Evolutionary conservation across 2,329 filamentous ascomycete species (phyloP).

Genomic region (Trichophyton benhamiae): DNA sequence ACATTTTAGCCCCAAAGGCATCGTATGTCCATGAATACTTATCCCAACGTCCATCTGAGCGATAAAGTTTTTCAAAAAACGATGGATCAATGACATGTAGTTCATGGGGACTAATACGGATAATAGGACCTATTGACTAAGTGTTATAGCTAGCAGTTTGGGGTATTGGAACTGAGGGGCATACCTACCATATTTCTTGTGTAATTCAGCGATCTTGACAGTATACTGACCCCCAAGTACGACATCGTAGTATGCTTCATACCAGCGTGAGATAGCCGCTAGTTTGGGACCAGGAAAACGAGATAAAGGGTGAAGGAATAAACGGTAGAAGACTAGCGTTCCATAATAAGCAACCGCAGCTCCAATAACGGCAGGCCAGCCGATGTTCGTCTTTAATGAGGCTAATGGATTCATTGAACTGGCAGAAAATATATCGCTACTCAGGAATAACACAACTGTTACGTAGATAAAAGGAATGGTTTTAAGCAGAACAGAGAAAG

Average conservation of each 20-base stretch:
- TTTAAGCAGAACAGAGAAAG: too few species aligned
- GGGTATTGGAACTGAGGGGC: too few species aligned
- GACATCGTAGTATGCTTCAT: slow-evolving; percentile 22
- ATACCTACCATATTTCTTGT: slow-evolving; percentile 18
- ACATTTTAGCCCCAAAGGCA: neutral
- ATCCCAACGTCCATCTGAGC: neutral
- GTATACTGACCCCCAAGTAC: slow-evolving; percentile 16
- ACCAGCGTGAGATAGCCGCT: slow-evolving; percentile 18
- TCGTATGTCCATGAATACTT: neutral
- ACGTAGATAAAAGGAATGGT: too few species aligned
- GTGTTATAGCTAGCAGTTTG: neutral
- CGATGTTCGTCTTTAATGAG: neutral
- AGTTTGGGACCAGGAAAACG: slow-evolving; percentile 17
- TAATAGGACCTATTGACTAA: slow-evolving; percentile 13
- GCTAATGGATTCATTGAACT: too few species aligned
- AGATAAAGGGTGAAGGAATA: slow-evolving; percentile 12
- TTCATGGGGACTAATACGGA: slow-evolving; percentile 17
- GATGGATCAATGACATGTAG: slow-evolving; percentile 15
- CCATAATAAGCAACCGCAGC: neutral
- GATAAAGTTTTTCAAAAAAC: slow-evolving; percentile 5
- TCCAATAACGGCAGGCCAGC: neutral
- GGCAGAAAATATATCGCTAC: too few species aligned
- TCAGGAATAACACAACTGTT: too few species aligned
- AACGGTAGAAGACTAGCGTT: neutral
- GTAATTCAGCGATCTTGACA: slow-evolving; percentile 18